These are phyloP conservation scores for Aspergillus terreus DNA, from an alignment of 2,329 filamentous ascomycete species.

Conservation along the genomic window DNA sequence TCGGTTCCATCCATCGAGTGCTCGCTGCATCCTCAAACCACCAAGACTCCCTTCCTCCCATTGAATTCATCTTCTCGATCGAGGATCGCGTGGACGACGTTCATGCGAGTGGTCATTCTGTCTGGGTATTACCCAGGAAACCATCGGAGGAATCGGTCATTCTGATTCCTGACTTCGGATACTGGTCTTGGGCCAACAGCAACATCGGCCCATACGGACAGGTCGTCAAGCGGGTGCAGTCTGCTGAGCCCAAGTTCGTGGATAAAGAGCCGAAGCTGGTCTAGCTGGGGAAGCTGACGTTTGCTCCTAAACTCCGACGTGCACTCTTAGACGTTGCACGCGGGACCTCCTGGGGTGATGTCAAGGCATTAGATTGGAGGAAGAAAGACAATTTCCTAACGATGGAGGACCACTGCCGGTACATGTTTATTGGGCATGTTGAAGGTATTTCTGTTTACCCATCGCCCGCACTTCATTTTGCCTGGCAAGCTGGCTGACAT, in stretches of 20 bases:
- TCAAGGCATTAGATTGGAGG: no score
- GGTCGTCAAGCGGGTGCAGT: constrained; percentile 30
- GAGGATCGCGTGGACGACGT: constrained; percentile 44
- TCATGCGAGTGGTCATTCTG: constrained; percentile 27
- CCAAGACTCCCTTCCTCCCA: no score
- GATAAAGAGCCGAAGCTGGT: constrained; percentile 43
- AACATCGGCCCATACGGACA: constrained; percentile 35
- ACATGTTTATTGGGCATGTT: constrained; percentile 33
- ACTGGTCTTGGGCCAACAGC: constrained; percentile 48
- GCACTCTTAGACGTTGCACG: constrained; percentile 37
- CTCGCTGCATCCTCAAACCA: no score
- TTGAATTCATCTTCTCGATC: constrained; percentile 28
- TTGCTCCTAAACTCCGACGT: constrained; percentile 38
- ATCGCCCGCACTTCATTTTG: background rate
- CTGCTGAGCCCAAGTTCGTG: constrained; percentile 18
- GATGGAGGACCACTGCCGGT: no score
- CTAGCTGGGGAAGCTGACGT: constrained; percentile 47
- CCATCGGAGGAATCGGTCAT: constrained; percentile 42
- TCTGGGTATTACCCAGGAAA: constrained; percentile 43
- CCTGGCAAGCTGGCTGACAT: background rate
- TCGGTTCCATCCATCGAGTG: no score
- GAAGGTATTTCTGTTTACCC: constrained; percentile 39
- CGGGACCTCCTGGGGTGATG: constrained; percentile 20
- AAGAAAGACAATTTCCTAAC: no score
- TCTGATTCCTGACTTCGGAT: constrained; percentile 53